Conservation (phyloP, 2,329 filamentous ascomycete genomes). For the Podosphaera xanthii region DNA sequence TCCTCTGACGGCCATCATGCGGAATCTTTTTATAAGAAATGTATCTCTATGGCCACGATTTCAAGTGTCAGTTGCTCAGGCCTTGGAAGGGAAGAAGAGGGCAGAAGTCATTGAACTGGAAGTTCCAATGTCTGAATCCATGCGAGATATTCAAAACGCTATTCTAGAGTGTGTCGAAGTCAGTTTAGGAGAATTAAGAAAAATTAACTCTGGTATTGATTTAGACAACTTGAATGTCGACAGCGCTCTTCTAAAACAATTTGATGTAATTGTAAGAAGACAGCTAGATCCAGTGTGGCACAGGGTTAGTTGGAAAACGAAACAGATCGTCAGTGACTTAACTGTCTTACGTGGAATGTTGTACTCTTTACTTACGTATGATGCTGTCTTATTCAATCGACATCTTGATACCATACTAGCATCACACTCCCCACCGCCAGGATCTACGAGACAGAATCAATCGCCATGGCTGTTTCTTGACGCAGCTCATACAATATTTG, state of each 20-base stretch:
- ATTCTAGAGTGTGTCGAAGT: slow-evolving; percentile 91
- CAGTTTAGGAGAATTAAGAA: slow-evolving; percentile 83
- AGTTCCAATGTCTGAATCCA: slow-evolving; percentile 83
- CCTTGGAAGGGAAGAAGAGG: slow-evolving; percentile 74
- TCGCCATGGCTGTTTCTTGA: slow-evolving; percentile 94
- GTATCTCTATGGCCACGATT: slow-evolving; percentile 83
- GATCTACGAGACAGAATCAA: slow-evolving; percentile 68
- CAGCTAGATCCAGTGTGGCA: slow-evolving; percentile 97
- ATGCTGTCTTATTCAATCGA: slow-evolving; percentile 76
- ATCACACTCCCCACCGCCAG: slow-evolving; percentile 69
- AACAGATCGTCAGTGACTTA: slow-evolving; percentile 79
- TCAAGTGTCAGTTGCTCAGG: slow-evolving; percentile 71
- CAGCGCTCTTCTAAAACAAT: slow-evolving; percentile 76
- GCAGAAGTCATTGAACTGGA: slow-evolving; percentile 95
- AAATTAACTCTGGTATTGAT: slow-evolving; percentile 69
- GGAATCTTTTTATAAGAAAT: slow-evolving; percentile 75
- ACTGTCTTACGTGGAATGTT: slow-evolving; percentile 65
- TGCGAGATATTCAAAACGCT: slow-evolving; percentile 83
- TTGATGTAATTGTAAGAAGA: slow-evolving; percentile 67
- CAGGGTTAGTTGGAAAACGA: slow-evolving; percentile 81
- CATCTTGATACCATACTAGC: slow-evolving; percentile 88
- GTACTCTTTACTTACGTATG: slow-evolving; percentile 60
- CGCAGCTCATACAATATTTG: slow-evolving; percentile 82
- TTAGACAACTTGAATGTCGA: slow-evolving; percentile 96
- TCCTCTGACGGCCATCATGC: slow-evolving; percentile 72